Conservation (phyloP, 2,329 filamentous ascomycete species). For the Botrytis byssoidea region DNA sequence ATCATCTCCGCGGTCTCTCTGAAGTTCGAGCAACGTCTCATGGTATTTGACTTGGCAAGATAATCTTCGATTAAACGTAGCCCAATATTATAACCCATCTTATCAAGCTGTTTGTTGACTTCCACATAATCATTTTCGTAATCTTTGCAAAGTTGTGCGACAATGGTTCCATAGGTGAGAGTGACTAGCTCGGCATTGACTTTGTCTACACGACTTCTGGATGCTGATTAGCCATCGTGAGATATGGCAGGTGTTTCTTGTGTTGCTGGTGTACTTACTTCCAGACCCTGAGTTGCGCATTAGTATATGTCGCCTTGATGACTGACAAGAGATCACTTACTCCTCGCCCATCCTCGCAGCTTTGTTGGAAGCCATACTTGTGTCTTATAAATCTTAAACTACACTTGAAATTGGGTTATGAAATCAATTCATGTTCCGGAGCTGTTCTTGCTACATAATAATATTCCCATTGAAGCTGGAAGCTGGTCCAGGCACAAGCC, state of each 20-base stretch:
- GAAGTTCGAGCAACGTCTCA: slow-evolving; percentile 87
- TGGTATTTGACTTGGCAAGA: slow-evolving; percentile 87
- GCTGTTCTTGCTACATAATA: neutral
- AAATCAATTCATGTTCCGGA: neutral
- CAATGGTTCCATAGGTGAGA: slow-evolving; percentile 95
- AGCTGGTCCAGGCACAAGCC: slow-evolving; percentile 17
- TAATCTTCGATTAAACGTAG: slow-evolving; percentile 96
- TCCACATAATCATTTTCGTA: slow-evolving; percentile 91
- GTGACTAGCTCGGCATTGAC: slow-evolving; percentile 97
- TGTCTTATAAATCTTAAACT: neutral
- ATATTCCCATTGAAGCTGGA: slow-evolving; percentile 9
- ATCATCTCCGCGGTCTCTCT: slow-evolving; percentile 97
- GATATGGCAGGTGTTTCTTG: slow-evolving; percentile 25
- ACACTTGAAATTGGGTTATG: slow-evolving; percentile 8
- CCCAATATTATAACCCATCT: slow-evolving; percentile 99
- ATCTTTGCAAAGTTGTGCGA: slow-evolving; percentile 94
- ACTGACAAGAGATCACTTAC: slow-evolving; percentile 48
- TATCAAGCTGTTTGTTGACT: slow-evolving; percentile 96
- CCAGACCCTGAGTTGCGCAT: slow-evolving; percentile 39
- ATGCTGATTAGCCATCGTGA: slow-evolving; percentile 32
- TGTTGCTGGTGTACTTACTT: slow-evolving; percentile 38
- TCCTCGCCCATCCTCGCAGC: slow-evolving; percentile 71
- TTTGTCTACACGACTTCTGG: slow-evolving; percentile 90
- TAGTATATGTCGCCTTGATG: slow-evolving; percentile 26
- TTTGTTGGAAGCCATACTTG: slow-evolving; percentile 58